Conservation (phyloP, 306 rosid species). For the Acmispon strigosus region DNA sequence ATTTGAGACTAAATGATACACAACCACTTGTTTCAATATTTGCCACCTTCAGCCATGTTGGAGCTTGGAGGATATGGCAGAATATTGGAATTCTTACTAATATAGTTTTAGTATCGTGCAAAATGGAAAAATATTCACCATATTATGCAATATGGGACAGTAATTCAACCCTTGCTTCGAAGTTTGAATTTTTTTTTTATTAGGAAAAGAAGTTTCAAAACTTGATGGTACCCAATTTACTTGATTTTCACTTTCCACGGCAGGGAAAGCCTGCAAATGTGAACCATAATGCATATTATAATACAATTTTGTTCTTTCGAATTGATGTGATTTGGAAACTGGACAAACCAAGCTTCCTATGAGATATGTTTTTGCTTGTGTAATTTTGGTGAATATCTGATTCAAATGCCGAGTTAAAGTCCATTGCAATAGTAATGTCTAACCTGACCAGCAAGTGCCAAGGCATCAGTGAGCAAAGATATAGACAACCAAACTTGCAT, state of each 20-base stretch:
- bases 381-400: conserved; percentile 1
- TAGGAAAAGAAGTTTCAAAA: not conserved
- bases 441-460: conserved; percentile 98
- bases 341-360: not conserved
- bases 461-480: conserved; percentile 87
- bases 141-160: not conserved
- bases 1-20: not conserved
- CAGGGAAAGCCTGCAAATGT: not conserved
- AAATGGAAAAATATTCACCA: too few relatives aligned
- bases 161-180: not conserved
- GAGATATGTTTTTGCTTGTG: not conserved
- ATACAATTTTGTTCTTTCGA: not conserved
- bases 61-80: not conserved
- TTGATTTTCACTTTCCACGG: not conserved
- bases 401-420: not conserved
- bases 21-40: not conserved
- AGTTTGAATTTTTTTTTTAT: not conserved
- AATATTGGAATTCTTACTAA: not conserved
- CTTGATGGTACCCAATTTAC: not conserved
- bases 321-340: conserved; percentile 10
- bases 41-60: not conserved
- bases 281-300: not conserved
- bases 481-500: conserved; percentile 85
- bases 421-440: conserved; percentile 10
- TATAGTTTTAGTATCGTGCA: not conserved